Evolutionary conservation across 164 flowering plant genomes (phyloP).

Genomic region (Taxillus chinensis): DNA sequence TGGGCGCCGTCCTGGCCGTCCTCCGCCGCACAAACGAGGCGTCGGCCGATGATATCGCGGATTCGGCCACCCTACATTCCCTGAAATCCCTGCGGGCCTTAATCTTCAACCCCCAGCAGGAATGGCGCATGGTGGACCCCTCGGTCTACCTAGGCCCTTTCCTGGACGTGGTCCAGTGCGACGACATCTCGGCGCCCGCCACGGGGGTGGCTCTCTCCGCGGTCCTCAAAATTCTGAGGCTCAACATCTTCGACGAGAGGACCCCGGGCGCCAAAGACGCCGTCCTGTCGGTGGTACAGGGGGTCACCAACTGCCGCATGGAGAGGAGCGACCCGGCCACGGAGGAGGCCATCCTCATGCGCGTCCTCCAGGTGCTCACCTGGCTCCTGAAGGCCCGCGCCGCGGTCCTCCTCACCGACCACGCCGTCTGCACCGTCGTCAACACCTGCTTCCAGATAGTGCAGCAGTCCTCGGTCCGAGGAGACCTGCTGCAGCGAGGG

Average conservation of each 20-base stretch:
- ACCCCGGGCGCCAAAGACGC: constrained; percentile 63
- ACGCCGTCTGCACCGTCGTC: constrained; percentile 59
- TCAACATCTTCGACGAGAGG: constrained; percentile 54
- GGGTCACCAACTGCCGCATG: constrained; percentile 51
- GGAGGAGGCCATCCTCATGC: constrained; percentile 61
- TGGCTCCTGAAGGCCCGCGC: constrained; percentile 46
- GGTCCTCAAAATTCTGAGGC: constrained; percentile 51
- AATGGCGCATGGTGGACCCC: constrained; percentile 70
- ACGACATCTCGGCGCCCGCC: constrained; percentile 61
- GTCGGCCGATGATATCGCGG: constrained; percentile 37
- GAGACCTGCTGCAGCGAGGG: constrained; percentile 64
- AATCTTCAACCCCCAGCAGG: constrained; percentile 66
- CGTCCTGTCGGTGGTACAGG: constrained; percentile 40
- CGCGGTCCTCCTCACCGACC: constrained; percentile 46
- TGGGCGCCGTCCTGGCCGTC: constrained; percentile 75
- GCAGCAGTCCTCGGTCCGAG: constrained; percentile 49
- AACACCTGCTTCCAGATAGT: constrained; percentile 74
- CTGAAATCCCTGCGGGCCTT: constrained; percentile 60
- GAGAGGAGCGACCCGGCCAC: constrained; percentile 38
- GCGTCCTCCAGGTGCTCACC: constrained; percentile 46
- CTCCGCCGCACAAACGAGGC: constrained; percentile 43
- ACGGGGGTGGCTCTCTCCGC: constrained; percentile 65
- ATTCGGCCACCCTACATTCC: constrained; percentile 40
- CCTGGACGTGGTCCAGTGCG: constrained; percentile 68
- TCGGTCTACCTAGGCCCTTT: constrained; percentile 66